Conservation (phyloP, 1,139 yeast species). For the Torulaspora pretoriensis region DNA sequence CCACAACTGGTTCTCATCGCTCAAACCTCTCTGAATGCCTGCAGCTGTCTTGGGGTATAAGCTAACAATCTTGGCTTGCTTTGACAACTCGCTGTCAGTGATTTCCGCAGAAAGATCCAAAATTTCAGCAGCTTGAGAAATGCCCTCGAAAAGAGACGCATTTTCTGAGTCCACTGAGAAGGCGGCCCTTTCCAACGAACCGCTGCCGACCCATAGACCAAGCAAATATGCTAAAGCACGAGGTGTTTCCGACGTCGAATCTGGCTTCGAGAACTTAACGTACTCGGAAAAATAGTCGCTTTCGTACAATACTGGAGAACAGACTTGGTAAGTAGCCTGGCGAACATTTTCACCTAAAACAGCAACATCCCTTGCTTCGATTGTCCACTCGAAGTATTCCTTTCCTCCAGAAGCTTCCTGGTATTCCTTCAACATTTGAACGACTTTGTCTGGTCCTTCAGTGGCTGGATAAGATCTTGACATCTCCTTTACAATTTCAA, state of each 20-base stretch:
- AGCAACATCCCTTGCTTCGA: slow-evolving; percentile 38
- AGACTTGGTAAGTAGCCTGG: slow-evolving; percentile 35
- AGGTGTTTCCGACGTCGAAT: slow-evolving; percentile 17
- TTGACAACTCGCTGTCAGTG: not conserved
- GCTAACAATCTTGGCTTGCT: not conserved
- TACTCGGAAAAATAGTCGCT: slow-evolving; percentile 26
- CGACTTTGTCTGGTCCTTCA: slow-evolving; percentile 28
- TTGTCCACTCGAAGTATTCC: slow-evolving; percentile 32
- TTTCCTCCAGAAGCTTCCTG: slow-evolving; percentile 1
- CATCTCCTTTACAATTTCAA: slow-evolving; percentile 16
- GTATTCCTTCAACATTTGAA: slow-evolving; percentile 15
- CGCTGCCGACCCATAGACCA: slow-evolving; percentile 25
- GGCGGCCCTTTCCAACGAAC: slow-evolving; percentile 11
- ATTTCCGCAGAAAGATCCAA: slow-evolving; percentile 15
- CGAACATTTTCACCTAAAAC: slow-evolving; percentile 28
- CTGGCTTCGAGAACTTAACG: slow-evolving; percentile 17
- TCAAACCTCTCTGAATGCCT: not conserved
- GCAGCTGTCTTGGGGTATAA: slow-evolving; percentile 1
- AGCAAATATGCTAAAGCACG: slow-evolving; percentile 32
- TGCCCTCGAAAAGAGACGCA: slow-evolving; percentile 15
- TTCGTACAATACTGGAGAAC: slow-evolving; percentile 38
- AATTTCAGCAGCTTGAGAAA: slow-evolving; percentile 19
- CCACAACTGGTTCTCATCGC: slow-evolving; percentile 4
- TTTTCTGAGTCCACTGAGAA: slow-evolving; percentile 30
- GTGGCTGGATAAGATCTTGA: slow-evolving; percentile 14